Conservation (phyloP, 768 basidiomycete genomes). For the Pulveroboletus sp. region DNA sequence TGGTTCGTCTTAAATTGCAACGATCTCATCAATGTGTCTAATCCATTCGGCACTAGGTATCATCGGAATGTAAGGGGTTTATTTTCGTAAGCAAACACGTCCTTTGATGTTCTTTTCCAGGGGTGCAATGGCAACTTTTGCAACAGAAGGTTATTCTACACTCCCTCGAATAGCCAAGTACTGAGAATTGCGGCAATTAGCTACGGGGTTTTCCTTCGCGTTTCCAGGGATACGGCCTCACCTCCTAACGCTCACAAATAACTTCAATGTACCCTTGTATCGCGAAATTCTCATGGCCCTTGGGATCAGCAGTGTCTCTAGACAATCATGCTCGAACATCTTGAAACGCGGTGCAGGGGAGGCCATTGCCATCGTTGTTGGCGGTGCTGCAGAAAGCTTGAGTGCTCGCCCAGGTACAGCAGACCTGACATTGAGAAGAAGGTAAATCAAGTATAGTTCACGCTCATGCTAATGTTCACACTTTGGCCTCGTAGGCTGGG, state of each 20-base stretch:
- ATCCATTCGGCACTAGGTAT: constrained; percentile 56
- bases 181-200: constrained; percentile 35
- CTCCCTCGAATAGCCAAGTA: neutral
- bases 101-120: constrained; percentile 35
- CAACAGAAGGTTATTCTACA: constrained; percentile 71
- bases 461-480: neutral
- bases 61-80: constrained; percentile 81
- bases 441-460: constrained; percentile 35
- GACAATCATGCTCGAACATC: constrained; percentile 85
- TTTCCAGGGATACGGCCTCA: constrained; percentile 94
- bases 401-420: constrained; percentile 97
- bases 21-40: neutral
- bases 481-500: constrained; percentile 54
- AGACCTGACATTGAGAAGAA: constrained; percentile 72
- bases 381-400: constrained; percentile 92
- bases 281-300: constrained; percentile 84
- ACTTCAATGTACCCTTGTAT: constrained; percentile 91
- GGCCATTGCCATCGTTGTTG: constrained; percentile 92
- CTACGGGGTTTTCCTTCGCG: constrained; percentile 81
- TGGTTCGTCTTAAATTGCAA: constrained; percentile 44
- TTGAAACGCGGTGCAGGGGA: constrained; percentile 54
- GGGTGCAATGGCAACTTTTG: constrained; percentile 95
- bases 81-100: neutral
- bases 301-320: constrained; percentile 92
- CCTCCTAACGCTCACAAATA: constrained; percentile 83